Conservation (phyloP, 2,329 filamentous ascomycete genomes). For the Coniochaeta prunicola region DNA sequence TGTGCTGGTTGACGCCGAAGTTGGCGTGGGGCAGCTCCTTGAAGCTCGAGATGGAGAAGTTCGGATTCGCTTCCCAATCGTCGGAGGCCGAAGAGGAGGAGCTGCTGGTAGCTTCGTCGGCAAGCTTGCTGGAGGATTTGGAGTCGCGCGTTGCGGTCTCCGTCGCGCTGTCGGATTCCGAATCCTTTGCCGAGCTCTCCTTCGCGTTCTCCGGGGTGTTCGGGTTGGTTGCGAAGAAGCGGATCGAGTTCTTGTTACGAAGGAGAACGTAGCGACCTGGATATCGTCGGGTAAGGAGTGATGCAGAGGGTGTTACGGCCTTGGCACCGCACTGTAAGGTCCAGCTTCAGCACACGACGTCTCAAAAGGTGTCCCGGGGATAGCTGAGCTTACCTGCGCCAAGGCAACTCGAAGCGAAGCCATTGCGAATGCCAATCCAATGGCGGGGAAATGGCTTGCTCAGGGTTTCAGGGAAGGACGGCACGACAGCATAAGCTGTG, state of each 20-base stretch:
- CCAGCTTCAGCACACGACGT: background rate
- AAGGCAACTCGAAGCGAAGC: background rate
- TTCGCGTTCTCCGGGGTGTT: background rate
- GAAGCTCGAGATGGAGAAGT: constrained; percentile 66
- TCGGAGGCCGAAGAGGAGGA: constrained; percentile 15
- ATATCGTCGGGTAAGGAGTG: background rate
- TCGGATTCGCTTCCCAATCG: constrained; percentile 70
- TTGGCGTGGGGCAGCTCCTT: constrained; percentile 68
- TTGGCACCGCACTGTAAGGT: background rate
- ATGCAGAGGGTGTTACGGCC: background rate
- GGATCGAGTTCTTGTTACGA: background rate
- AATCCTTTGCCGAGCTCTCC: background rate
- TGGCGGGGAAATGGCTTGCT: background rate
- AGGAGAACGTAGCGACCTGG: background rate
- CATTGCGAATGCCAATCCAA: background rate
- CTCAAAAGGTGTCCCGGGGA: background rate
- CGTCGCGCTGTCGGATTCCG: background rate
- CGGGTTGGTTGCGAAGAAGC: background rate
- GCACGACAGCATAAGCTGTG: background rate
- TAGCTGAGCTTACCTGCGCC: background rate
- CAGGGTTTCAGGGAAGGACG: background rate
- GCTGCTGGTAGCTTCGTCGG: constrained; percentile 16
- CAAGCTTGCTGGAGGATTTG: constrained; percentile 11
- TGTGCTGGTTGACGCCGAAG: constrained; percentile 94
- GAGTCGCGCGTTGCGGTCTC: constrained; percentile 7